Evolutionary conservation across 2,329 filamentous ascomycete genomes (phyloP).

Genomic region (Trichophyton simii): DNA sequence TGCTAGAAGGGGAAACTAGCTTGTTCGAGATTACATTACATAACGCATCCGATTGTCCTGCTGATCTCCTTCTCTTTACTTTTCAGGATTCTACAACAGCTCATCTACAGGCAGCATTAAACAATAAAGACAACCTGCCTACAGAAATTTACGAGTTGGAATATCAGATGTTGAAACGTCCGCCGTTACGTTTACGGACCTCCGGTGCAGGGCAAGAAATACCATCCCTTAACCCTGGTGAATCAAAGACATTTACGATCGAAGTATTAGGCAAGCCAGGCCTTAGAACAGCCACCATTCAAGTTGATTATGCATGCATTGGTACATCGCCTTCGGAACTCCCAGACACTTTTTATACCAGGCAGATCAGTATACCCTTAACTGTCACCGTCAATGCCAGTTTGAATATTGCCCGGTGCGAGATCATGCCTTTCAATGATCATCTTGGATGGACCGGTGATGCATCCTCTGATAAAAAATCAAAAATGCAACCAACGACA

Average conservation of each 20-base stretch:
- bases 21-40: slow-evolving; percentile 66
- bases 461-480: slow-evolving; percentile 6
- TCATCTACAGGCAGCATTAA: slow-evolving; percentile 61
- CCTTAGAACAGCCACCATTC: slow-evolving; percentile 63
- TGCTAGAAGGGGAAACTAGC: slow-evolving; percentile 77
- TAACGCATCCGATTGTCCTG: slow-evolving; percentile 63
- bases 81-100: slow-evolving; percentile 80
- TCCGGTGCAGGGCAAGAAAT: slow-evolving; percentile 29
- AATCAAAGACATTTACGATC: slow-evolving; percentile 61
- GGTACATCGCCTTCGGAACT: slow-evolving; percentile 57
- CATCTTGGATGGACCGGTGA: slow-evolving; percentile 49
- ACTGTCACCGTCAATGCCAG: slow-evolving; percentile 87
- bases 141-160: slow-evolving; percentile 80
- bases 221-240: slow-evolving; percentile 52
- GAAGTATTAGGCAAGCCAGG: slow-evolving; percentile 80
- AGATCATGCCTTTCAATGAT: slow-evolving; percentile 61
- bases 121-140: slow-evolving; percentile 62
- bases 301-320: slow-evolving; percentile 78
- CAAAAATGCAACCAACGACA: slow-evolving; percentile 4
- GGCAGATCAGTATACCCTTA: slow-evolving; percentile 67
- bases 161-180: slow-evolving; percentile 60
- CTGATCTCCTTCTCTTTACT: slow-evolving; percentile 75
- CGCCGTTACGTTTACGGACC: slow-evolving; percentile 50
- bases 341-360: slow-evolving; percentile 64
- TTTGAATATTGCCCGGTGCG: slow-evolving; percentile 67